phyloP scores from a whole-genome alignment of 108 stramenopile species.

The Cyclotella distinguenda region DNA sequence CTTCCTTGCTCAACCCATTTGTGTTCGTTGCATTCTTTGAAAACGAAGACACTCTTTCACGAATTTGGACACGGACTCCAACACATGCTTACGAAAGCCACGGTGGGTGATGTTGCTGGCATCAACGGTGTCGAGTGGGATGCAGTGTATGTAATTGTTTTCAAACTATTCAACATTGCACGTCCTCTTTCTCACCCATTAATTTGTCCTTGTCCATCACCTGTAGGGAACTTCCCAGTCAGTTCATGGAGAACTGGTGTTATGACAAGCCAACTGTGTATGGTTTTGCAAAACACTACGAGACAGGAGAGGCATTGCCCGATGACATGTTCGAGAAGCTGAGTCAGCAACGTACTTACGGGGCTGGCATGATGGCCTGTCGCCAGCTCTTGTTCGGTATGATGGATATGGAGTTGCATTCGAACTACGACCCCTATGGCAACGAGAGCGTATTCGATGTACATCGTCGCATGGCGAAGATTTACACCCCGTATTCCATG shows the following conservation, averaged over 20 bases:
- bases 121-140: conserved; percentile 97
- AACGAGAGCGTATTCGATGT: conserved; percentile 88
- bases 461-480: conserved; percentile 79
- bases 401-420: conserved; percentile 95
- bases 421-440: conserved; percentile 74
- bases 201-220: too few relatives aligned
- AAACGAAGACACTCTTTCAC: conserved; percentile 96
- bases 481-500: conserved; percentile 85
- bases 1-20: too few relatives aligned
- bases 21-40: too few relatives aligned
- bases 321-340: conserved; percentile 96
- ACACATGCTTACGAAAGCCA: conserved; percentile 95
- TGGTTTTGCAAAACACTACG: conserved; percentile 97
- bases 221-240: conserved; percentile 96
- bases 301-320: conserved; percentile 94
- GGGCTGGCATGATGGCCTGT: conserved; percentile 92
- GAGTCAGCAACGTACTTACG: conserved; percentile 86
- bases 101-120: conserved; percentile 95
- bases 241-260: conserved; percentile 99
- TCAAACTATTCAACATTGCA: too few relatives aligned
- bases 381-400: conserved; percentile 96
- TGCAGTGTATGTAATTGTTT: too few relatives aligned
- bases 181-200: too few relatives aligned
- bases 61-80: conserved; percentile 94
- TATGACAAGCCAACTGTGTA: conserved; percentile 90